A percentile compares a stretch with the other conserved stretches of the same genome.
phyloP scores from a whole-genome alignment of 2,329 filamentous ascomycete species.

The Hymenoscyphus fructigenus region DNA sequence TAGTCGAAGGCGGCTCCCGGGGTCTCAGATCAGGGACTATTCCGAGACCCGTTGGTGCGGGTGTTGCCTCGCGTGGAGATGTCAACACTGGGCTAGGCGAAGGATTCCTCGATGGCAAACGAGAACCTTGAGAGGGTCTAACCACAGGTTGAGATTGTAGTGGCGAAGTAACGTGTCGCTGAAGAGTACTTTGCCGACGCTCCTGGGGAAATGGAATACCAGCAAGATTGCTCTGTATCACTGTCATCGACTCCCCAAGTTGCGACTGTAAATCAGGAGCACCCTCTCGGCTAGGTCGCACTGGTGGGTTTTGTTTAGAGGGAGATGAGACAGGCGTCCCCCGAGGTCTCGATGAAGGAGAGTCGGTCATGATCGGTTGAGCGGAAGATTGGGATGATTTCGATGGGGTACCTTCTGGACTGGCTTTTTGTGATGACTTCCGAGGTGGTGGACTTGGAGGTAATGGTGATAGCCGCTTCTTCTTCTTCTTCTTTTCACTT shows the following conservation, averaged over 20 bases:
- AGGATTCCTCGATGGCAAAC: slow-evolving; percentile 37
- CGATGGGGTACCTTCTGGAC: slow-evolving; percentile 42
- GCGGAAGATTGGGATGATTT: slow-evolving; percentile 39
- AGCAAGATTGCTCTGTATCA: slow-evolving; percentile 62
- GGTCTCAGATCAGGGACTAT: slow-evolving; percentile 33
- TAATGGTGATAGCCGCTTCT: slow-evolving; percentile 46
- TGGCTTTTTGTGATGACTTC: slow-evolving; percentile 59
- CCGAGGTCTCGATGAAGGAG: slow-evolving; percentile 21
- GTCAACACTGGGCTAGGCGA: slow-evolving; percentile 37
- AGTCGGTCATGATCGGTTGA: slow-evolving; percentile 30
- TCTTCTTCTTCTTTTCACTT: slow-evolving; percentile 41
- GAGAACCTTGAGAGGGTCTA: slow-evolving; percentile 36
- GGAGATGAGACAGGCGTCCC: slow-evolving; percentile 14
- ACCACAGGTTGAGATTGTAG: slow-evolving; percentile 35
- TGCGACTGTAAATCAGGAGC: slow-evolving; percentile 61
- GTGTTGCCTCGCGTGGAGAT: slow-evolving; percentile 32
- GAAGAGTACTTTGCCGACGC: slow-evolving; percentile 27
- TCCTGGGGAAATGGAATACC: slow-evolving; percentile 28
- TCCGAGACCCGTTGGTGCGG: slow-evolving; percentile 33
- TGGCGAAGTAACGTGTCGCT: slow-evolving; percentile 25
- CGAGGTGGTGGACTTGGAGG: slow-evolving; percentile 62
- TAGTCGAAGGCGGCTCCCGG: slow-evolving; percentile 30
- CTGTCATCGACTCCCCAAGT: slow-evolving; percentile 48
- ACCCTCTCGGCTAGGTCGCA: slow-evolving; percentile 67
- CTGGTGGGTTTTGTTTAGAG: slow-evolving; percentile 44